Percentiles rank a stretch among this genome's conserved stretches.
Conservation (phyloP, 441 rosid species). For the Populus trichocarpa region DNA sequence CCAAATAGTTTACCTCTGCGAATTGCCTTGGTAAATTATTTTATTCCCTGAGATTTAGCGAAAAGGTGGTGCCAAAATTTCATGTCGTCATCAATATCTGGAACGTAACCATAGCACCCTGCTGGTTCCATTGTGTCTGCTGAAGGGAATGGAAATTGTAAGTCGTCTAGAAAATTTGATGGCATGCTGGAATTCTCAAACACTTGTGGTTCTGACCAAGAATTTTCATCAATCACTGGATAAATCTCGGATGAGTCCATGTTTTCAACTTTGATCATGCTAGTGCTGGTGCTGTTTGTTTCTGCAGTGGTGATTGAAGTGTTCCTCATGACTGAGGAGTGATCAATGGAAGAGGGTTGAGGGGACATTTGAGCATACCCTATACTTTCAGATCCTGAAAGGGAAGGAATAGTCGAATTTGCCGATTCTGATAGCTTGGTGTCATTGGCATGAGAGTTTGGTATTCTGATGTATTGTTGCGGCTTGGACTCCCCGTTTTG, state of each 20-base stretch:
- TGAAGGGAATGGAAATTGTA: constrained; percentile 25
- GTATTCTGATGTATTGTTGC: not conserved
- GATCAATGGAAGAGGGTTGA: constrained; percentile 47
- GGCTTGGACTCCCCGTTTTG: constrained; percentile 25
- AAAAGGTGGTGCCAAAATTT: constrained; percentile 71
- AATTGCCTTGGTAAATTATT: constrained; percentile 19
- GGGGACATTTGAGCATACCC: constrained; percentile 29
- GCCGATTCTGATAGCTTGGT: constrained; percentile 18
- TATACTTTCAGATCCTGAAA: constrained; percentile 1
- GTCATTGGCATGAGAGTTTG: not conserved
- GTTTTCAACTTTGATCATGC: constrained; percentile 11
- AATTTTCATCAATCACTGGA: constrained; percentile 58
- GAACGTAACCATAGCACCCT: not conserved
- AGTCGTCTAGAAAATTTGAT: constrained; percentile 16
- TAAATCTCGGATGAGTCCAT: constrained; percentile 34
- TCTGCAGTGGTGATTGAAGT: constrained; percentile 28
- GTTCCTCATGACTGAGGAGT: constrained; percentile 34
- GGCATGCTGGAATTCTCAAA: constrained; percentile 21
- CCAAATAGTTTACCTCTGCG: no score
- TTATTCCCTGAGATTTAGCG: constrained; percentile 39
- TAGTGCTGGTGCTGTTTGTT: constrained; percentile 7
- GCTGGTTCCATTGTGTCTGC: constrained; percentile 7
- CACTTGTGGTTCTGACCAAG: constrained; percentile 52
- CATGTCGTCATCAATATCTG: constrained; percentile 33
- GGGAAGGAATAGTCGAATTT: not conserved